These are phyloP conservation scores for Parachaetomium inaequale DNA, from an alignment of 495 filamentous ascomycete species.

Conservation along the genomic window DNA sequence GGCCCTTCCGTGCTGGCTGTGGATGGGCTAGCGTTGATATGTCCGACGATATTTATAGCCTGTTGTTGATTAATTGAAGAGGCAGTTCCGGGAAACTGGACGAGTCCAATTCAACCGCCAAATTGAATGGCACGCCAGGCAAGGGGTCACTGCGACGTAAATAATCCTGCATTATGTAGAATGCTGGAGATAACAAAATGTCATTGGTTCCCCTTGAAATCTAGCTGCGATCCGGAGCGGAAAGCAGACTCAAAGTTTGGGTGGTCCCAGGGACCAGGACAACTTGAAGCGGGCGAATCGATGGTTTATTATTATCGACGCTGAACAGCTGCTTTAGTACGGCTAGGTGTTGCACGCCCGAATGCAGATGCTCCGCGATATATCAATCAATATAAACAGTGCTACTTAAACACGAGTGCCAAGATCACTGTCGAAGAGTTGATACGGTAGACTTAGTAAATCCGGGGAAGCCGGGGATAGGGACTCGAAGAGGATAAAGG, in stretches of 20 bases:
- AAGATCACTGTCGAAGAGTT: neutral
- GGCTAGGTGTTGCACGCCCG: neutral
- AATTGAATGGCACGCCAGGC: slow-evolving; percentile 18
- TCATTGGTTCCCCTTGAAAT: slow-evolving; percentile 1
- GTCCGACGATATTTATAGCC: slow-evolving; percentile 21
- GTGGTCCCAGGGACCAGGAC: slow-evolving; percentile 7
- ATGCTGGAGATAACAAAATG: neutral
- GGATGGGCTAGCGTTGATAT: neutral
- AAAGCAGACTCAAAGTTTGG: neutral
- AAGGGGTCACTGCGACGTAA: slow-evolving; percentile 14
- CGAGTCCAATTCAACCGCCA: slow-evolving; percentile 17
- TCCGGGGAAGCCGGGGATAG: neutral
- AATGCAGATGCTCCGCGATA: slow-evolving; percentile 29
- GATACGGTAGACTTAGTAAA: neutral
- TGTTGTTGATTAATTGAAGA: slow-evolving; percentile 10
- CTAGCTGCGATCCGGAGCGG: neutral
- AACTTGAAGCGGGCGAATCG: neutral
- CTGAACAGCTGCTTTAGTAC: neutral
- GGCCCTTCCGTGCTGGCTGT: neutral
- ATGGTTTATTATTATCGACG: neutral
- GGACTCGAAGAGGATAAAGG: neutral
- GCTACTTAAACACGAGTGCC: slow-evolving; percentile 5
- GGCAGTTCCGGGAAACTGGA: slow-evolving; percentile 13
- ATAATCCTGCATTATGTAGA: slow-evolving; percentile 11
- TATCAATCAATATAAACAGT: slow-evolving; percentile 25